Evolutionary conservation across 2,329 filamentous ascomycete species (phyloP).

Genomic region (Cercospora berteroae): DNA sequence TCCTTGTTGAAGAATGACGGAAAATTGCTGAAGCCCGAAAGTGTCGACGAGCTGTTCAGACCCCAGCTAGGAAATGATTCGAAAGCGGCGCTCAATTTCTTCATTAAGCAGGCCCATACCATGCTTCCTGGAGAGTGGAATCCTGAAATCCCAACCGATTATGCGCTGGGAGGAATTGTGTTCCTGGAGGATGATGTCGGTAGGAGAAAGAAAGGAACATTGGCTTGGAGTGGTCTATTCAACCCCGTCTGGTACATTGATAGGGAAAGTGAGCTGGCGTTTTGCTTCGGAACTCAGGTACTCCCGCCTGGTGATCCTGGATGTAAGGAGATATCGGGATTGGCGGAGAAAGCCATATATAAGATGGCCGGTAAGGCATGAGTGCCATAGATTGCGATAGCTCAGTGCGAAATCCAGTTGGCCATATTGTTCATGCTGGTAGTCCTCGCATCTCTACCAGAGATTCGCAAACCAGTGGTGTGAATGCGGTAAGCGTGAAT

Average conservation of each 20-base stretch:
- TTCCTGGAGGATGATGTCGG: constrained; percentile 41
- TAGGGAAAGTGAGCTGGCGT: constrained; percentile 42
- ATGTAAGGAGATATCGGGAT: constrained; percentile 37
- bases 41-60: constrained; percentile 48
- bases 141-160: constrained; percentile 33
- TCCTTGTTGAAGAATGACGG: constrained; percentile 53
- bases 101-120: constrained; percentile 33
- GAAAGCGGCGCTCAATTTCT: constrained; percentile 31
- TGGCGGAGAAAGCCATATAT: constrained; percentile 46
- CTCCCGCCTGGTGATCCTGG: constrained; percentile 44
- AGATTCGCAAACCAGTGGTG: background rate
- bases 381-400: background rate
- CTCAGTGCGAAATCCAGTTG: background rate
- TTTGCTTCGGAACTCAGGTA: constrained; percentile 46
- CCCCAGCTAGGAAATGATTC: constrained; percentile 43
- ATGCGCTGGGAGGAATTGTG: constrained; percentile 47
- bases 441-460: background rate
- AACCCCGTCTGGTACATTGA: constrained; percentile 50
- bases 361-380: constrained; percentile 37
- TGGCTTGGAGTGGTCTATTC: constrained; percentile 49
- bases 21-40: constrained; percentile 46
- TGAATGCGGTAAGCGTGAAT: background rate
- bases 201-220: constrained; percentile 41
- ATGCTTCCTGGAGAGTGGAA: constrained; percentile 39
- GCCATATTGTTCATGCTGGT: background rate